These are phyloP conservation scores for Zygosaccharomyces pseudobailii DNA, from an alignment of 1,139 yeast genomes.

Conservation along the genomic window DNA sequence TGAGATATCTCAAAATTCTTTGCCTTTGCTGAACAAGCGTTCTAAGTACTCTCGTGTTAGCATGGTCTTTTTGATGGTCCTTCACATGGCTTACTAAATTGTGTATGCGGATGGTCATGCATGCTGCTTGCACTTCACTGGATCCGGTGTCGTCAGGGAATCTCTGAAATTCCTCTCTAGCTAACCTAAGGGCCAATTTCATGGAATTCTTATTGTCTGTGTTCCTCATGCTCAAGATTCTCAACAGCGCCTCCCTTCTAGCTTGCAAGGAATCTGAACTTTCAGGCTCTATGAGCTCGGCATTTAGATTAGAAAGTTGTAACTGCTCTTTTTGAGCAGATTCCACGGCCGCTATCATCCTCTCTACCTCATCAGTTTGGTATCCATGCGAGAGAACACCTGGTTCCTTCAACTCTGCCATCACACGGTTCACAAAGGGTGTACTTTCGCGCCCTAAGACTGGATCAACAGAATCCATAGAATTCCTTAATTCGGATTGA, in stretches of 20 bases:
- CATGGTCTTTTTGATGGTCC: slow-evolving; percentile 67
- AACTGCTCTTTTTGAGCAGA: slow-evolving; percentile 49
- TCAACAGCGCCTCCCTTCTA: slow-evolving; percentile 63
- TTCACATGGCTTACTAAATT: slow-evolving; percentile 73
- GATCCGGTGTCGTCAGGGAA: slow-evolving; percentile 91
- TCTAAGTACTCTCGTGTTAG: slow-evolving; percentile 64
- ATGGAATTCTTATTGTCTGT: slow-evolving; percentile 55
- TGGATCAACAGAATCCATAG: slow-evolving; percentile 53
- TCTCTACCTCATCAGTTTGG: slow-evolving; percentile 63
- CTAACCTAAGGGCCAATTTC: slow-evolving; percentile 57
- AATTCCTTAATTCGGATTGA: slow-evolving; percentile 26
- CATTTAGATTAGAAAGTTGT: slow-evolving; percentile 25
- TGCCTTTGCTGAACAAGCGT: slow-evolving; percentile 88
- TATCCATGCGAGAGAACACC: slow-evolving; percentile 56
- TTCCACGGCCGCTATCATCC: slow-evolving; percentile 72
- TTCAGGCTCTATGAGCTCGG: slow-evolving; percentile 23
- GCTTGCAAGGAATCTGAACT: slow-evolving; percentile 45
- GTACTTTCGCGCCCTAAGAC: slow-evolving; percentile 68
- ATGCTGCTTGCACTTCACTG: slow-evolving; percentile 93
- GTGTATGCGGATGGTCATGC: slow-evolving; percentile 75
- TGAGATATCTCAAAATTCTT: slow-evolving; percentile 72
- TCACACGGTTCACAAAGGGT: slow-evolving; percentile 65
- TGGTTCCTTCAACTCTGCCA: slow-evolving; percentile 60
- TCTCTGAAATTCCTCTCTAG: slow-evolving; percentile 74
- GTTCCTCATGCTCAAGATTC: slow-evolving; percentile 73